A percentile compares a stretch with the other conserved stretches of the same genome.
These are phyloP conservation scores for Dianthus caryophyllus DNA, from an alignment of 148 eudicot genomes.

Conservation along the genomic window DNA sequence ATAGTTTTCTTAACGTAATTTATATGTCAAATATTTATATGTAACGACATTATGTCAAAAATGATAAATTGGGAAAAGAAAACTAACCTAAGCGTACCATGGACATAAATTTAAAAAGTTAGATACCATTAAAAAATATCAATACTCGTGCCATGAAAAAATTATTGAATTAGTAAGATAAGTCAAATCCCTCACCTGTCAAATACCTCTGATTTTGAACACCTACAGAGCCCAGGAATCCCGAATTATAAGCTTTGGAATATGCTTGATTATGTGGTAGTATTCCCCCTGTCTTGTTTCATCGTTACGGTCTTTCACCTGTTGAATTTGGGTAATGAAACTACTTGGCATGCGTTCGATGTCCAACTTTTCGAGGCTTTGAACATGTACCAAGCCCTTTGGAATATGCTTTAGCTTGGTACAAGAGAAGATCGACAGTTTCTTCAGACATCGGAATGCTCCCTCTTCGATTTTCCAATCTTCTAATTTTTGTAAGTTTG, in stretches of 20 bases:
- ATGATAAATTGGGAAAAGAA: too few relatives aligned
- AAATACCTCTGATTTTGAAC: not conserved
- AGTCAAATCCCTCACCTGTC: too few relatives aligned
- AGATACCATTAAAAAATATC: too few relatives aligned
- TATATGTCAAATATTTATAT: too few relatives aligned
- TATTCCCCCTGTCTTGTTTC: conserved; percentile 9
- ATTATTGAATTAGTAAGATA: not conserved
- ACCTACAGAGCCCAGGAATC: conserved; percentile 1
- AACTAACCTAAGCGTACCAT: too few relatives aligned
- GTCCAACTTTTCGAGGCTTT: conserved; percentile 14
- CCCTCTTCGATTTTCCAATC: conserved; percentile 22
- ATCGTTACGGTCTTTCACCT: not conserved
- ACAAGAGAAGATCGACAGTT: conserved; percentile 19
- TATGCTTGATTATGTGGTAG: conserved; percentile 15
- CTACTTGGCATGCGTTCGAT: conserved; percentile 19
- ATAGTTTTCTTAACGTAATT: too few relatives aligned
- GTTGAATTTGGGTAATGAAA: conserved; percentile 13
- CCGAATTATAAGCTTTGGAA: conserved; percentile 6
- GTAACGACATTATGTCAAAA: too few relatives aligned
- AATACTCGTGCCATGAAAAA: too few relatives aligned
- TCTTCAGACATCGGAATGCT: conserved; percentile 21
- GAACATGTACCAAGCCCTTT: conserved; percentile 12
- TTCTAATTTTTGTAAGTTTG: conserved; percentile 5
- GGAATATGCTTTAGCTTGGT: conserved; percentile 10
- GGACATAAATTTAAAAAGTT: too few relatives aligned